These are phyloP conservation scores for Akanthomyces uredinophilus DNA, from an alignment of 2,329 filamentous ascomycete species.

Conservation along the genomic window DNA sequence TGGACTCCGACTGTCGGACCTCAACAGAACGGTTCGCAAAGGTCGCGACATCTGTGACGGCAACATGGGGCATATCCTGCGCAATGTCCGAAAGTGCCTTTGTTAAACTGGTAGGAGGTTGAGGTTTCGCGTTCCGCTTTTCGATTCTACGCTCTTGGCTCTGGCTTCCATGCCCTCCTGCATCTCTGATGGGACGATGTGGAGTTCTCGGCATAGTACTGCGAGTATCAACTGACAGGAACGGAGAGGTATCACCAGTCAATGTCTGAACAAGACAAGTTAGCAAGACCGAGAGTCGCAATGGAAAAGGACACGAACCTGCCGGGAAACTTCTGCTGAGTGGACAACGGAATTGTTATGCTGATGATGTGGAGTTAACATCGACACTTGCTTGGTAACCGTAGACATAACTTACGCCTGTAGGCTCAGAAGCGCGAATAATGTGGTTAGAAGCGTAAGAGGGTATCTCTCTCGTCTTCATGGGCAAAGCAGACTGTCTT, in stretches of 20 bases:
- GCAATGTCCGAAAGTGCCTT: slow-evolving; percentile 68
- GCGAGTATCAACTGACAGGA: not conserved
- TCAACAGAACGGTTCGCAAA: slow-evolving; percentile 71
- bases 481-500: not conserved
- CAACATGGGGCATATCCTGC: slow-evolving; percentile 53
- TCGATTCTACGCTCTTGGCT: not conserved
- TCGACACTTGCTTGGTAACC: not conserved
- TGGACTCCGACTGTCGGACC: slow-evolving; percentile 57
- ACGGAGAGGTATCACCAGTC: not conserved
- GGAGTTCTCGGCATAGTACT: not conserved
- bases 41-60: slow-evolving; percentile 69
- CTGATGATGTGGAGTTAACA: not conserved
- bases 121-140: not conserved
- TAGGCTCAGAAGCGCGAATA: not conserved
- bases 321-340: not conserved
- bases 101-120: not conserved
- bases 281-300: not conserved
- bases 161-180: not conserved
- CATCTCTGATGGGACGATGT: not conserved
- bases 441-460: slow-evolving; percentile 9
- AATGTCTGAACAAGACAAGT: not conserved
- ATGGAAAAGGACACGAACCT: not conserved
- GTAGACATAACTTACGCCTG: not conserved
- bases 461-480: slow-evolving; percentile 10
- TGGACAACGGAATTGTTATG: not conserved